Evolutionary conservation across 2,329 filamentous ascomycete genomes (phyloP).

Genomic region (Microsporum ferrugineum): DNA sequence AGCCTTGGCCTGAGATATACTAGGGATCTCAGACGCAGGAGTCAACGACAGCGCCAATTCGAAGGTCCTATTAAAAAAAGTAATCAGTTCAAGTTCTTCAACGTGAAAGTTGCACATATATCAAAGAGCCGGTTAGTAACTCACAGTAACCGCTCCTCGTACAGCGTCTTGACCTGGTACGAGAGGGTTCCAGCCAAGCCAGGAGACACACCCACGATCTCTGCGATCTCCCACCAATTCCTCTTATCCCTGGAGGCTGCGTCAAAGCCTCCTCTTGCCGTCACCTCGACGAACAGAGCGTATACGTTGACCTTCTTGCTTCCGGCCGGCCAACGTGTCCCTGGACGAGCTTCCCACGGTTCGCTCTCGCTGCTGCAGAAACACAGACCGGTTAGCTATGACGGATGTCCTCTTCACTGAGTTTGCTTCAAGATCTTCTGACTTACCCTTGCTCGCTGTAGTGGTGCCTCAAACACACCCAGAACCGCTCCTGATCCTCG

Average conservation of each 20-base stretch:
- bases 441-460: neutral
- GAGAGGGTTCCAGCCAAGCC: constrained; percentile 9
- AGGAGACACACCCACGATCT: neutral
- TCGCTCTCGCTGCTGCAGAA: neutral
- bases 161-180: constrained; percentile 9
- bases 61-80: neutral
- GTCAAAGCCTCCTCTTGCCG: constrained; percentile 8
- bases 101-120: neutral
- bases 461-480: neutral
- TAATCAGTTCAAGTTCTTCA: neutral
- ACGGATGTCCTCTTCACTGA: neutral
- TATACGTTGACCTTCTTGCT: constrained; percentile 10
- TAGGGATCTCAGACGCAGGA: neutral
- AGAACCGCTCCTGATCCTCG: constrained; percentile 2
- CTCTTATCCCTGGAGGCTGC: constrained; percentile 9
- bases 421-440: neutral
- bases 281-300: constrained; percentile 9
- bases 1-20: neutral
- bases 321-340: constrained; percentile 1
- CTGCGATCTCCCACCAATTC: constrained; percentile 10
- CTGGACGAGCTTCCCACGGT: neutral
- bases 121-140: neutral
- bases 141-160: constrained; percentile 13
- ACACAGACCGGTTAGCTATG: no score
- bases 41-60: neutral